A percentile compares a stretch with the other conserved stretches of the same genome.
phyloP scores from a whole-genome alignment of 2,329 filamentous ascomycete genomes.

The Hymenoscyphus occultus region DNA sequence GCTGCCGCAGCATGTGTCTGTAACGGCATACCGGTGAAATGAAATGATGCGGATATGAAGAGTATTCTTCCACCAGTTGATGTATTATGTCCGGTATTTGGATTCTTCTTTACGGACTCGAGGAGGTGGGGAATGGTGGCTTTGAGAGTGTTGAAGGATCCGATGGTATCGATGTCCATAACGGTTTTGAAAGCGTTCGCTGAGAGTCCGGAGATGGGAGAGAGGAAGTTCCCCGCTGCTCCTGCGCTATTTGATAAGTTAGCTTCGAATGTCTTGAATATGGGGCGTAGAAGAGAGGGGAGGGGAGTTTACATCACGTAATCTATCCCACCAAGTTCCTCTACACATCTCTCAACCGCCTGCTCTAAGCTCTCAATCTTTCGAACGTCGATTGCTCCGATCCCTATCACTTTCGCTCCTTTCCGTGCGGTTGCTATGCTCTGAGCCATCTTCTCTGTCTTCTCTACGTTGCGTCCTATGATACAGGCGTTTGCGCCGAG shows the following conservation, averaged over 20 bases:
- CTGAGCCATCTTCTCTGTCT: slow-evolving; percentile 76
- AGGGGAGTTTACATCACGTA: slow-evolving; percentile 71
- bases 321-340: slow-evolving; percentile 84
- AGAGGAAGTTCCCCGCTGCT: slow-evolving; percentile 93
- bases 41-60: slow-evolving; percentile 86
- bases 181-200: slow-evolving; percentile 92
- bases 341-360: slow-evolving; percentile 75
- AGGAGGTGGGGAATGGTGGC: slow-evolving; percentile 81
- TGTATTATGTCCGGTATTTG: slow-evolving; percentile 57
- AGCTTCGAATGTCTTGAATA: slow-evolving; percentile 1
- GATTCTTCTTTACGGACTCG: slow-evolving; percentile 61
- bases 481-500: slow-evolving; percentile 94
- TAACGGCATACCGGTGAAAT: slow-evolving; percentile 81
- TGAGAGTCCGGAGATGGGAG: slow-evolving; percentile 76
- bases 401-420: slow-evolving; percentile 81
- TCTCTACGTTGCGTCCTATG: slow-evolving; percentile 82
- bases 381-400: slow-evolving; percentile 78
- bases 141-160: slow-evolving; percentile 93
- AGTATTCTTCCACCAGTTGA: slow-evolving; percentile 75
- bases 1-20: slow-evolving; percentile 90
- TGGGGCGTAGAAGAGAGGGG: background rate
- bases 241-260: slow-evolving; percentile 62
- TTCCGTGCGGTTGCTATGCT: slow-evolving; percentile 77
- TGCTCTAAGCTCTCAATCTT: slow-evolving; percentile 65
- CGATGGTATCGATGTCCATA: slow-evolving; percentile 93